Evolutionary conservation across 306 rosid species (phyloP).

Genomic region (Alnus glutinosa): DNA sequence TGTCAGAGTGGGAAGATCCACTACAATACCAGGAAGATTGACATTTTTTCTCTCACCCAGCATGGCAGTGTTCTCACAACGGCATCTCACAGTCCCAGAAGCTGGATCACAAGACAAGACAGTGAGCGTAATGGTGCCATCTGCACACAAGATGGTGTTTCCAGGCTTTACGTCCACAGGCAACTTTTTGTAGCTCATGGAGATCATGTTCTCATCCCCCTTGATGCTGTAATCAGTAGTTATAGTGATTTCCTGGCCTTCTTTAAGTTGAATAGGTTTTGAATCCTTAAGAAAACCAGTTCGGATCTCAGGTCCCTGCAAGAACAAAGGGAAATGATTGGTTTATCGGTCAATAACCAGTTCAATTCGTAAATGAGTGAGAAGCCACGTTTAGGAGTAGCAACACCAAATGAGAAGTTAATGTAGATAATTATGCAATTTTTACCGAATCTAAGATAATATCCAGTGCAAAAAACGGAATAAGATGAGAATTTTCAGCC

Average conservation of each 20-base stretch:
- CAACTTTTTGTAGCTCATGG: constrained; percentile 92
- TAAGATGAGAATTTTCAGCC: background rate
- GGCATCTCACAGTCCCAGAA: constrained; percentile 74
- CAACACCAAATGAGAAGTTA: background rate
- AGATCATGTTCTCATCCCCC: constrained; percentile 66
- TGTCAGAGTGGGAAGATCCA: constrained; percentile 93
- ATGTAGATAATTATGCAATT: background rate
- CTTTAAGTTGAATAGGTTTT: constrained; percentile 84
- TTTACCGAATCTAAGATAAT: background rate
- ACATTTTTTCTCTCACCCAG: constrained; percentile 96
- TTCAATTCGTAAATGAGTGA: background rate
- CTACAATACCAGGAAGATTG: constrained; percentile 95
- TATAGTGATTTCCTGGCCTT: constrained; percentile 86
- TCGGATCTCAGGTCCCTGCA: constrained; percentile 95
- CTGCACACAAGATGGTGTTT: constrained; percentile 78
- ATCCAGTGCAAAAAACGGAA: background rate
- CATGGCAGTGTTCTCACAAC: constrained; percentile 81
- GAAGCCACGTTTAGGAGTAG: background rate
- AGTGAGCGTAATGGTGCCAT: constrained; percentile 85
- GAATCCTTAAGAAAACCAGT: constrained; percentile 87
- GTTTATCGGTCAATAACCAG: background rate
- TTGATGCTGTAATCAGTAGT: constrained; percentile 76
- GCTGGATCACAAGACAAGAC: constrained; percentile 72
- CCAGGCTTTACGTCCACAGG: constrained; percentile 85
- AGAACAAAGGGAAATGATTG: constrained; percentile 15